phyloP scores from a whole-genome alignment of 495 filamentous ascomycete species.

The Trichocladium uniseriatum region DNA sequence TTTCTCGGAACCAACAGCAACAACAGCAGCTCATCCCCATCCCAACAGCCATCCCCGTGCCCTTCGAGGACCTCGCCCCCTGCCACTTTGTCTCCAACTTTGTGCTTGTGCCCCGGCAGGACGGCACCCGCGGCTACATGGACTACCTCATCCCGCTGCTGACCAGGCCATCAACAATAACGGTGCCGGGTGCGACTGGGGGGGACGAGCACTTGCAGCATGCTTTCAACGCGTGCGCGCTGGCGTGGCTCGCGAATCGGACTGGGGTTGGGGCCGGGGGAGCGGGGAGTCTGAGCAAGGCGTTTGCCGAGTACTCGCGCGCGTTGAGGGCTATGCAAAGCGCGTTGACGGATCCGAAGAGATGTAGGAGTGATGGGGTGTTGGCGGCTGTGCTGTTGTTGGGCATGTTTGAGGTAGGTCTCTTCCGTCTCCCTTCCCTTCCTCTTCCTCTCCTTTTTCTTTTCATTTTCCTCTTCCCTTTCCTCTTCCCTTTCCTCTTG shows the following conservation, averaged over 20 bases:
- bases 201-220: constrained; percentile 42
- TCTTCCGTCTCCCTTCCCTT: too few relatives aligned
- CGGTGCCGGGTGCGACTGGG: too few relatives aligned
- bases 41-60: constrained; percentile 20
- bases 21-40: constrained; percentile 6
- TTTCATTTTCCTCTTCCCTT: too few relatives aligned
- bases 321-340: constrained; percentile 46
- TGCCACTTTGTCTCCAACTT: constrained; percentile 50
- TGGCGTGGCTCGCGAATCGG: constrained; percentile 43
- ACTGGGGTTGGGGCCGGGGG: constrained; percentile 1
- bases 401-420: constrained; percentile 53
- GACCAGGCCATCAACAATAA: too few relatives aligned
- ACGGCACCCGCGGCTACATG: constrained; percentile 41
- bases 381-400: constrained; percentile 54
- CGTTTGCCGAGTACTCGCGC: constrained; percentile 35
- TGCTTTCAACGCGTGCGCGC: constrained; percentile 53
- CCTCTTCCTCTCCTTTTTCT: too few relatives aligned
- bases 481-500: too few relatives aligned
- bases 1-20: neutral
- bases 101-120: constrained; percentile 39
- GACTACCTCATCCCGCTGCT: constrained; percentile 50
- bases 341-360: constrained; percentile 41
- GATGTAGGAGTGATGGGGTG: constrained; percentile 40
- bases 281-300: constrained; percentile 27
- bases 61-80: constrained; percentile 40